These are phyloP conservation scores for Nothomitra cinnamomea DNA, from an alignment of 2,329 filamentous ascomycete species.

Conservation along the genomic window DNA sequence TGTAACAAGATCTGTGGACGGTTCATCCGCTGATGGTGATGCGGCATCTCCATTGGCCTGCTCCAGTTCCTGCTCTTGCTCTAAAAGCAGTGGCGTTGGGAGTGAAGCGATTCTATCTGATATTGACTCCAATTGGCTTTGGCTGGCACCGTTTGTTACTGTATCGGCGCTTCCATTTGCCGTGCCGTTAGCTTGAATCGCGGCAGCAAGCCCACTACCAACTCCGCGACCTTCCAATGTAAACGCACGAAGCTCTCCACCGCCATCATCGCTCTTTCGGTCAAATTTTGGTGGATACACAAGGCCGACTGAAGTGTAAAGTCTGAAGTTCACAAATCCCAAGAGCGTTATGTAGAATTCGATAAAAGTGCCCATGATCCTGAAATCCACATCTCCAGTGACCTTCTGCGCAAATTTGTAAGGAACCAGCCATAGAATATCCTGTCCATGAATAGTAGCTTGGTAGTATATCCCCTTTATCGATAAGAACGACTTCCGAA, in stretches of 20 bases:
- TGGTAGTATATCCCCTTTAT: conserved; percentile 99
- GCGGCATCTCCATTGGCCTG: conserved; percentile 18
- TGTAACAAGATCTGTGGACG: conserved; percentile 26
- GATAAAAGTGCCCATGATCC: conserved; percentile 98
- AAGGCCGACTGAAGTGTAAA: conserved; percentile 81
- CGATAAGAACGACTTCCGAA: conserved; percentile 91
- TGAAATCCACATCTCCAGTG: conserved; percentile 87
- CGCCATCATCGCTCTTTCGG: conserved; percentile 66
- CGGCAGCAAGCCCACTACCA: conserved; percentile 12
- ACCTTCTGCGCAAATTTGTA: conserved; percentile 96
- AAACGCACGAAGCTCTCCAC: conserved; percentile 80
- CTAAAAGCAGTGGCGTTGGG: conserved; percentile 23
- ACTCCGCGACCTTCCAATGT: conserved; percentile 62
- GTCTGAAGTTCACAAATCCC: conserved; percentile 86
- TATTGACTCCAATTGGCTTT: conserved; percentile 9
- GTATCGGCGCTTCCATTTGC: not conserved
- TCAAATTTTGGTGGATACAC: conserved; percentile 96
- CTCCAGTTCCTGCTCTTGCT: conserved; percentile 20
- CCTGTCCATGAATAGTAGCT: conserved; percentile 90
- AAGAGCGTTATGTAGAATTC: conserved; percentile 97
- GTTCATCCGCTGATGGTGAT: conserved; percentile 24
- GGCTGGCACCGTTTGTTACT: conserved; percentile 2
- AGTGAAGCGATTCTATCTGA: conserved; percentile 28
- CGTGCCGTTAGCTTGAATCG: conserved; percentile 1
- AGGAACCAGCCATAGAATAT: conserved; percentile 90